phyloP scores from a whole-genome alignment of 768 basidiomycete species.

The Lactarius psammicola region DNA sequence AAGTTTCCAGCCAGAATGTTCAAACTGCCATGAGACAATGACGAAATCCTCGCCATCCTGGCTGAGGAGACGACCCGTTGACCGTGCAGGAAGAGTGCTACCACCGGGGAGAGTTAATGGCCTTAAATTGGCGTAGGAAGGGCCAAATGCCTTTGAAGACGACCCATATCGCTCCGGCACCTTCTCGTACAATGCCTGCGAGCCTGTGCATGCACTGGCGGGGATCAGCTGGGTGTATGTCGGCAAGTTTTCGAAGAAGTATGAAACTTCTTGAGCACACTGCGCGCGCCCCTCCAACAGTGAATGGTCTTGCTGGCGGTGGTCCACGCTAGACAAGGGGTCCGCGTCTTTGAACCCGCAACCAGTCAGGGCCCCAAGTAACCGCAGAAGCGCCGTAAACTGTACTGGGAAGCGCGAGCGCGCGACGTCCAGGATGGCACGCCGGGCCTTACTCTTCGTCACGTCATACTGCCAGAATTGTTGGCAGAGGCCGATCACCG shows the following conservation, averaged over 20 bases:
- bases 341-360: slow-evolving; percentile 76
- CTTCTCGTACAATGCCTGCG: slow-evolving; percentile 71
- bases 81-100: slow-evolving; percentile 61
- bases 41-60: slow-evolving; percentile 66
- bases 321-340: slow-evolving; percentile 54
- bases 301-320: slow-evolving; percentile 40
- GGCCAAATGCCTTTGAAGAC: slow-evolving; percentile 45
- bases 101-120: slow-evolving; percentile 77
- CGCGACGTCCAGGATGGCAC: slow-evolving; percentile 80
- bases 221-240: slow-evolving; percentile 77
- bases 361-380: slow-evolving; percentile 76
- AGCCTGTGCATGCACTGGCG: slow-evolving; percentile 55
- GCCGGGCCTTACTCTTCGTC: slow-evolving; percentile 61
- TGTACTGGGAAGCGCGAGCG: slow-evolving; percentile 83
- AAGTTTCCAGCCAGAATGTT: slow-evolving; percentile 84
- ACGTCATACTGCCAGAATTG: slow-evolving; percentile 86
- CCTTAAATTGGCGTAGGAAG: slow-evolving; percentile 63
- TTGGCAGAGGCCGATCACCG: slow-evolving; percentile 65
- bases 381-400: slow-evolving; percentile 61
- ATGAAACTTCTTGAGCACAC: slow-evolving; percentile 69
- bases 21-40: slow-evolving; percentile 76
- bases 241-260: slow-evolving; percentile 69
- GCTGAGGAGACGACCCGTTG: slow-evolving; percentile 68
- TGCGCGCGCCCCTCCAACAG: slow-evolving; percentile 51
- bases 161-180: slow-evolving; percentile 59